A percentile compares a stretch with the other conserved stretches of the same genome.
Evolutionary conservation across 768 basidiomycete species (phyloP).

Genomic region (Harrya chromipes): DNA sequence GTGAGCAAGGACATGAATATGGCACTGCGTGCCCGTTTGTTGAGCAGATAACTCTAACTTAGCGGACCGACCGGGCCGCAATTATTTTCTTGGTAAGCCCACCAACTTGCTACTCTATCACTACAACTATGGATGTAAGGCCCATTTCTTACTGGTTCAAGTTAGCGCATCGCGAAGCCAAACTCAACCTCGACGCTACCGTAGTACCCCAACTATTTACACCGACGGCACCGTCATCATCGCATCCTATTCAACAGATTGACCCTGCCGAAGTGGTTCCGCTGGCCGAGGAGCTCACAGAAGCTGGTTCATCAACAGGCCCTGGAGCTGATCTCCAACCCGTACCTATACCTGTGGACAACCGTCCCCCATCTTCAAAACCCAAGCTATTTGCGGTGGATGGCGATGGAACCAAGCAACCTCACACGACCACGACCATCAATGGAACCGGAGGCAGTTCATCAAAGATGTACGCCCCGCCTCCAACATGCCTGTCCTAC

Average conservation of each 20-base stretch:
- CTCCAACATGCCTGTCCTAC: slow-evolving; percentile 72
- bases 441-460: slow-evolving; percentile 19
- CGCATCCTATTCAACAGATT: slow-evolving; percentile 5
- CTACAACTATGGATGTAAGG: too few relatives aligned
- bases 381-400: slow-evolving; percentile 53
- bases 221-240: slow-evolving; percentile 2
- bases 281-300: slow-evolving; percentile 14
- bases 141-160: slow-evolving; percentile 40
- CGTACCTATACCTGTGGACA: slow-evolving; percentile 1
- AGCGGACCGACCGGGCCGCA: too few relatives aligned
- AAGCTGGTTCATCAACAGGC: slow-evolving; percentile 11
- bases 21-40: too few relatives aligned
- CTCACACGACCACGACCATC: slow-evolving; percentile 35
- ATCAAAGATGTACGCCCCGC: slow-evolving; percentile 54
- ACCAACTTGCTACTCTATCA: too few relatives aligned
- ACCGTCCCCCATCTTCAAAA: slow-evolving; percentile 41
- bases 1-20: slow-evolving; percentile 25
- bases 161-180: slow-evolving; percentile 63
- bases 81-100: too few relatives aligned
- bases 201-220: slow-evolving; percentile 1
- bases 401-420: slow-evolving; percentile 54
- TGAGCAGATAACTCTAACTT: too few relatives aligned
- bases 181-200: slow-evolving; percentile 60
- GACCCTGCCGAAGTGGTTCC: slow-evolving; percentile 26
- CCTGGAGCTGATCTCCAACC: neutral